These are phyloP conservation scores for Plasmodium reichenowi DNA, from an alignment of 169 alveolate species.

Conservation along the genomic window DNA sequence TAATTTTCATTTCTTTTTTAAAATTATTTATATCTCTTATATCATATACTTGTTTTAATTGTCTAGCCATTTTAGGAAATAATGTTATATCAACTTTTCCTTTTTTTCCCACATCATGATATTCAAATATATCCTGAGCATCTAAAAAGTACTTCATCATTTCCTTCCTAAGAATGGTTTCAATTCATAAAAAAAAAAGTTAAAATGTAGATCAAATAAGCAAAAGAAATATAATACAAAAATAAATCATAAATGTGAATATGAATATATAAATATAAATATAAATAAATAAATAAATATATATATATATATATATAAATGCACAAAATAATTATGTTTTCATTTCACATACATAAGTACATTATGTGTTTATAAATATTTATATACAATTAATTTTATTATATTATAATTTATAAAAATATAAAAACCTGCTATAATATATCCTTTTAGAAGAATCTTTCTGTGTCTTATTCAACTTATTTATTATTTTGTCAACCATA, in stretches of 20 bases:
- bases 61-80: slow-evolving; percentile 68
- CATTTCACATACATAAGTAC: too few species aligned
- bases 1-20: slow-evolving; percentile 54
- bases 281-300: too few species aligned
- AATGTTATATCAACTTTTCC: slow-evolving; percentile 33
- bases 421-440: slow-evolving; percentile 43
- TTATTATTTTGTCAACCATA: slow-evolving; percentile 43
- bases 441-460: slow-evolving; percentile 2
- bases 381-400: too few species aligned
- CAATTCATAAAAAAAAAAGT: background rate
- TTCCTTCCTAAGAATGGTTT: slow-evolving; percentile 10
- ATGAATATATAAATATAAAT: too few species aligned
- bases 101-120: slow-evolving; percentile 18
- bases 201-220: background rate
- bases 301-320: too few species aligned
- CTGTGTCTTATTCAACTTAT: slow-evolving; percentile 15
- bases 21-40: slow-evolving; percentile 17
- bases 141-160: slow-evolving; percentile 47
- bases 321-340: too few species aligned
- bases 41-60: slow-evolving; percentile 56
- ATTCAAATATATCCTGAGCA: slow-evolving; percentile 36
- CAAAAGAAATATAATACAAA: background rate
- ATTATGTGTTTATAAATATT: too few species aligned
- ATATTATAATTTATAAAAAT: background rate
- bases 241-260: too few species aligned